Percentiles rank a stretch among this genome's conserved stretches.
These are phyloP conservation scores for Phytophthora fragariae DNA, from an alignment of 352 stramenopile species.

Conservation along the genomic window DNA sequence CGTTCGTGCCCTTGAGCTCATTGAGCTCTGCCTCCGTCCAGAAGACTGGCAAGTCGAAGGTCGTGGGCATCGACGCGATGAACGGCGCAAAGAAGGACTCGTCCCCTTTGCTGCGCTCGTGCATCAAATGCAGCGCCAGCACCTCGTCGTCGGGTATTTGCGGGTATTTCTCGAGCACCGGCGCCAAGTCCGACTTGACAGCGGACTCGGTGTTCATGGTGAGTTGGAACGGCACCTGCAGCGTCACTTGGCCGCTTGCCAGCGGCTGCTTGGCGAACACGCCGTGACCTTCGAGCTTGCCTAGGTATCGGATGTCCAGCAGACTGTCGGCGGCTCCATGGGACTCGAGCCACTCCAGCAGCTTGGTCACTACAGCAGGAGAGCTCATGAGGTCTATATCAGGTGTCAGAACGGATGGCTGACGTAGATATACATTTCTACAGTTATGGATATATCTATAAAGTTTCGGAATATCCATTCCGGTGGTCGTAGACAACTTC, in stretches of 20 bases:
- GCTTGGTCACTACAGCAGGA: constrained; percentile 31
- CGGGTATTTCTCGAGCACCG: constrained; percentile 46
- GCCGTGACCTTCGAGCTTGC: constrained; percentile 52
- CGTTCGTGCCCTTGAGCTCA: constrained; percentile 62
- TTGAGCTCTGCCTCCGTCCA: constrained; percentile 57
- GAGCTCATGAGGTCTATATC: constrained; percentile 35
- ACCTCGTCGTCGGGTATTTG: constrained; percentile 60
- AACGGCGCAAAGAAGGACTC: constrained; percentile 65
- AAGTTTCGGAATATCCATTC: constrained; percentile 13
- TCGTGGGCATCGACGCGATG: constrained; percentile 56
- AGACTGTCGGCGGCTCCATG: constrained; percentile 38
- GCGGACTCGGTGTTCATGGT: constrained; percentile 63
- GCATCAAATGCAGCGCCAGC: constrained; percentile 67
- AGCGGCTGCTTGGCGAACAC: constrained; percentile 56
- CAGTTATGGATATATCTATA: constrained; percentile 16
- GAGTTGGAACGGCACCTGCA: constrained; percentile 60
- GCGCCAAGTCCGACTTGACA: constrained; percentile 47
- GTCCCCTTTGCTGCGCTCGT: constrained; percentile 55
- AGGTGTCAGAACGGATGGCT: constrained; percentile 25
- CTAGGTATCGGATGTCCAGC: constrained; percentile 54
- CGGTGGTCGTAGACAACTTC: constrained; percentile 26
- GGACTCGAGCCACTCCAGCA: constrained; percentile 51
- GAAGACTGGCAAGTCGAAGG: constrained; percentile 68
- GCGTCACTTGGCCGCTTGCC: constrained; percentile 45
- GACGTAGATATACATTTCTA: constrained; percentile 11